Base-by-base conservation (phyloP, 495 filamentous ascomycete genomes). In the Tricharina praecox region DNA sequence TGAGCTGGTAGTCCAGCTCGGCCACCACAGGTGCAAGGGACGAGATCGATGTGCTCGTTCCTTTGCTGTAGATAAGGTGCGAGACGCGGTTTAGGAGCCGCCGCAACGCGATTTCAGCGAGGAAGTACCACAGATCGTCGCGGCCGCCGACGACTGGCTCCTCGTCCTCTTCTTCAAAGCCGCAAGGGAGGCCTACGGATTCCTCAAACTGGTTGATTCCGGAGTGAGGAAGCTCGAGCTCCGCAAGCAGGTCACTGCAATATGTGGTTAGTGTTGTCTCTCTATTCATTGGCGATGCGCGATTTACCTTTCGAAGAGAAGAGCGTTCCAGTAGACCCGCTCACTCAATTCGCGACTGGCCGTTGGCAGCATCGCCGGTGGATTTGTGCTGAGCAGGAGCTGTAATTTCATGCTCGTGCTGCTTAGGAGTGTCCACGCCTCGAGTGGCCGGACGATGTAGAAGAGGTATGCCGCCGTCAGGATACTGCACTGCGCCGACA, bases 71-170 rank as follows among this genome's bases (percentile, higher is more conserved):
- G 49, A 86, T 82, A 53, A 85, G 73, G 60, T 85, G 78, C 63
- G 76, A 81, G 53, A 85, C 82, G 39, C 79, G 71, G 59, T 85
- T 87, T 45, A 86, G 70, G 8, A 86, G 71, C 48, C 81, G 69
- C 39, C 81, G 74, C 9, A 88, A 64, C 15, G 81, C 81, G 48
- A 87, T 85, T 58, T 88, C 81, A 24, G 80, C 80, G 48, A 86
- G 63, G 58, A 85, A 86, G 59, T 88, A 85, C 82, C 82, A 86
- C 25, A 85, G 66, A 44, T 86, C 80, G 51, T 86, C 82, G 41
- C 76, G 73, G 9, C 79, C 78, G 4, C 75, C 70, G 11, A 59
- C 46, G 10, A 53, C 48, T 37, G 49, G 38, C 47, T 51, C 51
- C 7, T 68, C 66, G 40, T 76, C 71, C 18, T 77, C 72, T 20